A percentile compares a stretch with the other conserved stretches of the same genome.
phyloP scores from a whole-genome alignment of 257 asterid species.

The Prunella vulgaris region DNA sequence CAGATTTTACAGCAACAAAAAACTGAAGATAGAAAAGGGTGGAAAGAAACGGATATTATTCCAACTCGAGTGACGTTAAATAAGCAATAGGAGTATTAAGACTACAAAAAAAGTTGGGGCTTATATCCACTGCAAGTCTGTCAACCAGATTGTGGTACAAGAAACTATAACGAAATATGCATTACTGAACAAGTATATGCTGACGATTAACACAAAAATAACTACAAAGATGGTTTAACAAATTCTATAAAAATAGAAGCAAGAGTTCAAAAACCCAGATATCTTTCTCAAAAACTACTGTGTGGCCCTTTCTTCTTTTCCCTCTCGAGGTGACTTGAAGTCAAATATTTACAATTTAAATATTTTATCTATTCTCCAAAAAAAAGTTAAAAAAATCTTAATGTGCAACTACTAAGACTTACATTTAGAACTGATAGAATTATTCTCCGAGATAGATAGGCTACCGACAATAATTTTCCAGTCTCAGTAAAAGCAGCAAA shows the following conservation, averaged over 20 bases:
- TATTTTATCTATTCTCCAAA: too few relatives aligned
- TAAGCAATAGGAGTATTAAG: background rate
- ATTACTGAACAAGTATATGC: background rate
- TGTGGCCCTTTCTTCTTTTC: background rate
- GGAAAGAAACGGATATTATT: background rate
- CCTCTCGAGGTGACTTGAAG: background rate
- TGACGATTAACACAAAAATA: background rate
- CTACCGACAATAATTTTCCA: background rate
- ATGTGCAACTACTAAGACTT: background rate
- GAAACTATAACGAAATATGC: background rate
- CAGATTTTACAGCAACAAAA: background rate
- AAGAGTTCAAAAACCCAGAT: background rate
- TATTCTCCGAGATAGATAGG: background rate
- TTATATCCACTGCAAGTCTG: background rate
- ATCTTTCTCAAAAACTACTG: background rate
- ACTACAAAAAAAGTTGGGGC: background rate
- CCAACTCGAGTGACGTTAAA: conserved; percentile 2
- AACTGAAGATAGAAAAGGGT: background rate
- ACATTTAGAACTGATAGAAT: background rate
- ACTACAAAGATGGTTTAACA: background rate
- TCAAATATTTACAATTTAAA: background rate
- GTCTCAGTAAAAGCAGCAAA: conserved; percentile 1
- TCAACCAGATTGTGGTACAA: background rate
- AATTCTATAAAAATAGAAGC: background rate
- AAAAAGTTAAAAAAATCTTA: too few relatives aligned